Base-by-base conservation (phyloP, 768 basidiomycete genomes). In the Cystobasidiopsis lactophilus region DNA sequence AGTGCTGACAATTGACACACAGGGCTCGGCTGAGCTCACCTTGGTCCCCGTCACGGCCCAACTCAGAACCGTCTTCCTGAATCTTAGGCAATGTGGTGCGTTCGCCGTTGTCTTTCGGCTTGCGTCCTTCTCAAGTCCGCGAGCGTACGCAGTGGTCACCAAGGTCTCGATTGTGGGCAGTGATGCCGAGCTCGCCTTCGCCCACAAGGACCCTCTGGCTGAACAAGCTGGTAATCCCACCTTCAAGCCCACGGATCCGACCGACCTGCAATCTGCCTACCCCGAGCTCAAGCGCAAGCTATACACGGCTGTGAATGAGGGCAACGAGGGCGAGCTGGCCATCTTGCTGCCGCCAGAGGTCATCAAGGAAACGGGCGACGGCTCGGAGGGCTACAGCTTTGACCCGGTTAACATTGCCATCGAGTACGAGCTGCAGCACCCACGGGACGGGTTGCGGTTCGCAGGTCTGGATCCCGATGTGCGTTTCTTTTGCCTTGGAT, bases 1-100 rank as follows among this genome's bases (percentile, higher is more conserved):
- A 21, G 11, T n/a, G 40, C 50, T 55, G 31, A 40, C 37, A 23
- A 3, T 14, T 40, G 1, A 31, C 35, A 46, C 57, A 35, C 33
- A 88, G 85, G 89, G 86, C 56, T 88, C 86, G 66, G 91, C 88
- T 11, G 85, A 91, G 68, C 77, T 98, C 59, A 85, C 84, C 11
- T 72, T 96, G 50, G 68, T 81, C 37, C 93, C 93, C 11, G 79
- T 75, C 37, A 80, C 73, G 63, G 75, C 75, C 50, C 79, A 82
- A 52, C 73, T 98, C 33, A 77, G 73, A 60, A 83, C 84, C 1
- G 73, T 98, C 33, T 77, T 85, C 66, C 75, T 98, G 21, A 82
- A 96, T 65, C 84, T 78, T 37, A 76, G 85, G 40, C 82, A 89
- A 69, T 85, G 81, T 68, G 73, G 84, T 85, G 69, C 52, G 82